Conservation (phyloP, 2,329 filamentous ascomycete genomes). For the Cryphonectria naterciae region DNA sequence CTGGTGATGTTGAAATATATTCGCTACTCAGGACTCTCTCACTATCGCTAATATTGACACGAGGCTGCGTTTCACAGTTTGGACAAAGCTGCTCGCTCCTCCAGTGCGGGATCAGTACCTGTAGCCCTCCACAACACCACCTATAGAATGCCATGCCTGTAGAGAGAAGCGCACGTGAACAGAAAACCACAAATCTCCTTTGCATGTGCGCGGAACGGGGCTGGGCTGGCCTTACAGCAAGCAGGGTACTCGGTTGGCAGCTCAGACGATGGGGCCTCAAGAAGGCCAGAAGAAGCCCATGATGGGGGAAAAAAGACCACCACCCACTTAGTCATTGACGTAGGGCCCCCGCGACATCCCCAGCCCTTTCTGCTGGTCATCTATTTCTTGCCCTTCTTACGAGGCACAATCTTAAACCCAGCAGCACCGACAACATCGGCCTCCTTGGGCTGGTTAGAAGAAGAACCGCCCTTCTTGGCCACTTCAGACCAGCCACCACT, state of each 20-base stretch:
- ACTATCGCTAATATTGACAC: conserved; percentile 6
- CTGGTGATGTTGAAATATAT: not conserved
- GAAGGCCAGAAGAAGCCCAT: too few relatives aligned
- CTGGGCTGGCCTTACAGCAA: not conserved
- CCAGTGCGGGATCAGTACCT: not conserved
- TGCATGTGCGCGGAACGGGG: not conserved
- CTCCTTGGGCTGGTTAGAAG: conserved; percentile 42
- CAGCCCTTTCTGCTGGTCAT: not conserved
- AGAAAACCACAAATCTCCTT: not conserved
- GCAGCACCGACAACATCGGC: conserved; percentile 44
- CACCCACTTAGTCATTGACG: not conserved
- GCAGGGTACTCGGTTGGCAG: not conserved
- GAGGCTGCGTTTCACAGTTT: not conserved
- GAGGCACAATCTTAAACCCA: conserved; percentile 88
- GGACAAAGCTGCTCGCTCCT: not conserved
- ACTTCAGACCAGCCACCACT: conserved; percentile 92
- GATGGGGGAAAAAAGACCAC: too few relatives aligned
- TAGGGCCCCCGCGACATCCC: too few relatives aligned
- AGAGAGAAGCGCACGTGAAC: not conserved
- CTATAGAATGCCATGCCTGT: not conserved
- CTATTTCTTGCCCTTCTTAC: conserved; percentile 88
- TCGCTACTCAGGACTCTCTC: not conserved
- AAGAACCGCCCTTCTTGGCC: conserved; percentile 80
- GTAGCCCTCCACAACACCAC: not conserved
- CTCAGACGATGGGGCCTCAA: not conserved